Base-by-base conservation (phyloP, 345 rosid genomes). In the Stellera chamaejasme region DNA sequence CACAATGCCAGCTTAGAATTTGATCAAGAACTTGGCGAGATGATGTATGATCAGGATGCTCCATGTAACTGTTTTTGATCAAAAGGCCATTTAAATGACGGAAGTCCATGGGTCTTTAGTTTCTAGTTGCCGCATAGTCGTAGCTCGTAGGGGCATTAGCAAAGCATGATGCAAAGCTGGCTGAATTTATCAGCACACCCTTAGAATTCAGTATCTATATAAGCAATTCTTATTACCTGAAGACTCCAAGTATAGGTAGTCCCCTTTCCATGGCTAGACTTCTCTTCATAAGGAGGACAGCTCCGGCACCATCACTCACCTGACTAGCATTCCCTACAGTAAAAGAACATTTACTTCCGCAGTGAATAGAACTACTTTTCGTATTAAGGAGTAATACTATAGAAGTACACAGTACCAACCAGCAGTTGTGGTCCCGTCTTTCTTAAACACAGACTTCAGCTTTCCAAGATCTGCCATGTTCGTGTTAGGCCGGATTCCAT, bases 281-380 rank as follows among this genome's bases (percentile, higher is more conserved):
- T 70, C 97, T 83, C 80, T 89, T 93, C 90, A 87, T 84, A 48
- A 93, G 80, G 46, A 93, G 81, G 66, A 93, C 99, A 1, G 97
- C 99, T 65, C 82, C 99, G 26, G 97, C 99, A 41, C 97, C 99
- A 73, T 93, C 99, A 69, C 96, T 93, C 56, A 88, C 77, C 73
- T 93, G 99, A 77, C 99, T 93, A 67, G 99, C 77, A 76, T 87
- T 93, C 28, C 99, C 99, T 86, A 52, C 51, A 43, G 47, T 39
- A 64, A 11, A 52, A 15, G 15, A 27, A 66, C 25, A 56, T 52
- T 67, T 39, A 28, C 59, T 57, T 50, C 55, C 65, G 26, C 15
- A 26, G 26, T 43, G 27, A 56, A 15, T 8, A 42, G 44, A 54
- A 41, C 45, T 6, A 42, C 48, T 13, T 25, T 60, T 44, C 16